phyloP scores from a whole-genome alignment of 169 alveolate genomes.

The Plasmodium adleri region DNA sequence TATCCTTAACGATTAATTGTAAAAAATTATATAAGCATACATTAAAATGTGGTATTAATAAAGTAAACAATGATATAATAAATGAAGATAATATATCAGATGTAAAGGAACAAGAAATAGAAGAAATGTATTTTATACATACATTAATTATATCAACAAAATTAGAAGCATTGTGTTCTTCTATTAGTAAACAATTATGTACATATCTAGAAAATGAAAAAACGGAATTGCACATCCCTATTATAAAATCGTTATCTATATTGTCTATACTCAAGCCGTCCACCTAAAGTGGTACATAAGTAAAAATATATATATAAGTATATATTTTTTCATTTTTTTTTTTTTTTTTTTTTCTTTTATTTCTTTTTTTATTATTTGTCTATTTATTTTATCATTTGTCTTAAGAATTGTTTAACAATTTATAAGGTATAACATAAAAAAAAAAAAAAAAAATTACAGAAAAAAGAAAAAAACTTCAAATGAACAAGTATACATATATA shows the following conservation, averaged over 20 bases:
- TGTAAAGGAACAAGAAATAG: conserved; percentile 11
- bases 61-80: not conserved
- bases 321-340: not conserved
- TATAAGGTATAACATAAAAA: too few relatives aligned
- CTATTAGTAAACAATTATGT: conserved; percentile 59
- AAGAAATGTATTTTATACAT: conserved; percentile 47
- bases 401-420: too few relatives aligned
- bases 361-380: not conserved
- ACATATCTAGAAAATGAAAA: conserved; percentile 44
- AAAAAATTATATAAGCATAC: conserved; percentile 26
- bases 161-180: conserved; percentile 71
- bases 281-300: not conserved
- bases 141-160: conserved; percentile 43
- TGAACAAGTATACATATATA: too few relatives aligned
- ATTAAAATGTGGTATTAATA: conserved; percentile 6
- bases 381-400: too few relatives aligned
- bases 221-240: conserved; percentile 33
- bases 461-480: too few relatives aligned
- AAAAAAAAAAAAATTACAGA: too few relatives aligned
- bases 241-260: conserved; percentile 54
- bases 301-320: not conserved
- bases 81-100: not conserved
- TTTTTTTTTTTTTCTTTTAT: not conserved
- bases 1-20: conserved; percentile 53
- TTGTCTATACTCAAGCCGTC: conserved; percentile 59